Evolutionary conservation across 192 early-diverging fungal species (phyloP).

Genomic region (Podila horticola): DNA sequence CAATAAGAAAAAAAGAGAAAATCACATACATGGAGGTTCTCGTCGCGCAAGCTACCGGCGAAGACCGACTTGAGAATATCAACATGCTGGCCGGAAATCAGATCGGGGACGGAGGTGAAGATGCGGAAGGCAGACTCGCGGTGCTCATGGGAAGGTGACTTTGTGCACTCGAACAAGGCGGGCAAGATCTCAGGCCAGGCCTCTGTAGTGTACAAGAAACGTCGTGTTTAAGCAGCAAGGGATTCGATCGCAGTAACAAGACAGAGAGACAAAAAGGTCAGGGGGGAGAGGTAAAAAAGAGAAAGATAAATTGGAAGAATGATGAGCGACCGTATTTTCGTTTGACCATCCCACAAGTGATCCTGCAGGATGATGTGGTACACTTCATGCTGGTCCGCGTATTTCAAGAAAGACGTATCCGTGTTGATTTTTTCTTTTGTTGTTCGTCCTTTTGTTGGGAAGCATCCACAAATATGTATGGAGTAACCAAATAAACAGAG

Average conservation of each 20-base stretch:
- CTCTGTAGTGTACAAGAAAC: conserved; percentile 46
- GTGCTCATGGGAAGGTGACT: conserved; percentile 77
- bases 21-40: conserved; percentile 59
- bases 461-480: not conserved
- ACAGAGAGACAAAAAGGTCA: conserved; percentile 2
- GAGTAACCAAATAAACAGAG: not conserved
- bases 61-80: conserved; percentile 80
- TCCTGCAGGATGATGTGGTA: too few species aligned
- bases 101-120: conserved; percentile 82
- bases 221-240: too few species aligned
- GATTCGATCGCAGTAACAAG: not conserved
- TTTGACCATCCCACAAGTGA: too few species aligned
- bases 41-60: conserved; percentile 75
- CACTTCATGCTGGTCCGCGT: too few species aligned
- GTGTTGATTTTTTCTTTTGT: too few species aligned
- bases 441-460: not conserved
- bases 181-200: conserved; percentile 86
- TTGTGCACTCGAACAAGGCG: conserved; percentile 84
- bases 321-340: too few species aligned
- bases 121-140: conserved; percentile 93
- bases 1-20: too few species aligned
- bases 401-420: too few species aligned
- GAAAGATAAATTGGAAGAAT: not conserved
- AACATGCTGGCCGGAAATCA: conserved; percentile 79
- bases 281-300: not conserved